phyloP scores from a whole-genome alignment of 2,329 filamentous ascomycete genomes.

The Trichoderma polysporum region DNA sequence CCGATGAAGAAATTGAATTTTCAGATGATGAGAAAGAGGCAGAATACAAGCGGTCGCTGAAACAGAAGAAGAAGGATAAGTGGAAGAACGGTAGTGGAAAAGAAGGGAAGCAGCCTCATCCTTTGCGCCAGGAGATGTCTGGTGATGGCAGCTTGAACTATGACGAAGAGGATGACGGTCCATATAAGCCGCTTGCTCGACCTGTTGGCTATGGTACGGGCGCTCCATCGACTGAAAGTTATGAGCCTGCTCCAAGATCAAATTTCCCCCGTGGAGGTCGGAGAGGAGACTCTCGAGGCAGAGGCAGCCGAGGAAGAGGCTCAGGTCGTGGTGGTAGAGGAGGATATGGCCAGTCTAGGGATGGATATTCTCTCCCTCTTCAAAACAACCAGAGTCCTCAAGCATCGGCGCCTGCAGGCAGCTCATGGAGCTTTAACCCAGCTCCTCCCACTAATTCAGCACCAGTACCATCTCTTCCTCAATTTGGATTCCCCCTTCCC shows the following conservation, averaged over 20 bases:
- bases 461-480: constrained; percentile 31
- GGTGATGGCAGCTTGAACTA: constrained; percentile 58
- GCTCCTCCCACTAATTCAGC: constrained; percentile 7
- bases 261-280: constrained; percentile 41
- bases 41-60: constrained; percentile 69
- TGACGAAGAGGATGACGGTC: constrained; percentile 66
- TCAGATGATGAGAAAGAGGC: constrained; percentile 95
- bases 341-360: constrained; percentile 33
- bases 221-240: constrained; percentile 43
- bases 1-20: constrained; percentile 85
- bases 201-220: constrained; percentile 62
- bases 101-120: constrained; percentile 41
- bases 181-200: constrained; percentile 69
- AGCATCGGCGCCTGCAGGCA: constrained; percentile 25
- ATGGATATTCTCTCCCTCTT: constrained; percentile 45
- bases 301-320: constrained; percentile 43
- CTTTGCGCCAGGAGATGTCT: constrained; percentile 41
- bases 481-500: constrained; percentile 46
- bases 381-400: constrained; percentile 36
- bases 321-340: constrained; percentile 43
- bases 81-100: constrained; percentile 41
- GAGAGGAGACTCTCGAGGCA: constrained; percentile 48
- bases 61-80: constrained; percentile 62
- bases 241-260: constrained; percentile 35
- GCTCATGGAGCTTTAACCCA: constrained; percentile 21